phyloP scores from a whole-genome alignment of 2,329 filamentous ascomycete species.

The Colletotrichum sp. region DNA sequence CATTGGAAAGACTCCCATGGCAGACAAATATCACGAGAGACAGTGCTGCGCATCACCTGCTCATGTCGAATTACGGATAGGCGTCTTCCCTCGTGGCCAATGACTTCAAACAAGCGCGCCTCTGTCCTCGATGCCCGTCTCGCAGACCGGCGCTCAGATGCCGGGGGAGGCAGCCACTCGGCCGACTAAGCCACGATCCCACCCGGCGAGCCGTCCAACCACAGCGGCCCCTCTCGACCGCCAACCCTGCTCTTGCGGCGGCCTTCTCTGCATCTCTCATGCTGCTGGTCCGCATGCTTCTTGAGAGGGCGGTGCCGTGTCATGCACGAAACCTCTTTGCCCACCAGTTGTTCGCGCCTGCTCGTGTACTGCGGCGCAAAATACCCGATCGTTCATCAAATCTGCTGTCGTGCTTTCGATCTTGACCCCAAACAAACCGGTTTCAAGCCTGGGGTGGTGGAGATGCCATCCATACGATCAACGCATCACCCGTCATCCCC shows the following conservation, averaged over 20 bases:
- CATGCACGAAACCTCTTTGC: conserved; percentile 19
- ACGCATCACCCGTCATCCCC: conserved; percentile 1
- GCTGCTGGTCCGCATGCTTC: conserved; percentile 6
- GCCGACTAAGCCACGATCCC: conserved; percentile 14
- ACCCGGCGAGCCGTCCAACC: conserved; percentile 8
- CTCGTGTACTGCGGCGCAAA: neutral
- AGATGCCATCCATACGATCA: neutral
- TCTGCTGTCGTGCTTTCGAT: conserved; percentile 3
- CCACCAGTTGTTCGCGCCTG: neutral
- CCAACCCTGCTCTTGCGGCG: neutral
- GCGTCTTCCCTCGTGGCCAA: neutral
- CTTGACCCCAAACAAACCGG: conserved; percentile 1
- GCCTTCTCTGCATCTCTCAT: neutral
- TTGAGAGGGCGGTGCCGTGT: conserved; percentile 5
- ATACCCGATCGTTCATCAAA: conserved; percentile 10
- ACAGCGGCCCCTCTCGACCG: neutral
- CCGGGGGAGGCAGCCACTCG: conserved; percentile 12
- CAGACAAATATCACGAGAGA: neutral
- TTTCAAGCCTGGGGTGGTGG: conserved; percentile 3
- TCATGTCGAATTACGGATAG: neutral
- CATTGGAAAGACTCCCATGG: neutral
- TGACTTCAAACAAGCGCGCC: neutral
- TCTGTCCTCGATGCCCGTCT: neutral
- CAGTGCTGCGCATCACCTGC: neutral
- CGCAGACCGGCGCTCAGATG: neutral